Evolutionary conservation across 148 eudicot species (phyloP).

Genomic region (Nepenthes gracilis): DNA sequence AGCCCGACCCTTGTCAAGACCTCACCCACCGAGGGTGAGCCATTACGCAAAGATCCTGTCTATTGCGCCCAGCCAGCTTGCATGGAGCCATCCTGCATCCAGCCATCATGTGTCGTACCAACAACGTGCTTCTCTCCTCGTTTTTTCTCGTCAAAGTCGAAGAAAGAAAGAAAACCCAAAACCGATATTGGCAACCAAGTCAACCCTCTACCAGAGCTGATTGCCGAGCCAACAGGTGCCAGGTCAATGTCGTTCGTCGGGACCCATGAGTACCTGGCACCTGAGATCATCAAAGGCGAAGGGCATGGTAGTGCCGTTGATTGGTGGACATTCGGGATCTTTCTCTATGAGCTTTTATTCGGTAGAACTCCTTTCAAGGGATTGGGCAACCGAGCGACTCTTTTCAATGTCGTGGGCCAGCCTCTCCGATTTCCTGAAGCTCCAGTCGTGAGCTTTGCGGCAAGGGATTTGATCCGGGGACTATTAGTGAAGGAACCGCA

Average conservation of each 20-base stretch:
- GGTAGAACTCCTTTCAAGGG: constrained; percentile 18
- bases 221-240: constrained; percentile 15
- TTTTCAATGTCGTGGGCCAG: constrained; percentile 9
- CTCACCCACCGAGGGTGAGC: background rate
- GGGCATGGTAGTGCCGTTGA: constrained; percentile 23
- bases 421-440: constrained; percentile 8
- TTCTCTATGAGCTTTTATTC: constrained; percentile 11
- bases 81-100: background rate
- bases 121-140: background rate
- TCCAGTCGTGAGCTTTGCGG: constrained; percentile 5
- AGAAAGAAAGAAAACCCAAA: background rate
- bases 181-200: constrained; percentile 2
- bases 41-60: background rate
- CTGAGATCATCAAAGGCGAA: constrained; percentile 1
- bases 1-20: background rate
- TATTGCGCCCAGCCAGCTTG: background rate
- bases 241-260: constrained; percentile 20
- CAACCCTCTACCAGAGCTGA: constrained; percentile 8
- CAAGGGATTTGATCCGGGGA: constrained; percentile 10
- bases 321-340: constrained; percentile 22
- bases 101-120: background rate
- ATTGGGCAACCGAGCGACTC: constrained; percentile 8
- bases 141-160: background rate
- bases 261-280: constrained; percentile 5
- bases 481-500: constrained; percentile 10